Percentiles rank a stretch among this genome's conserved stretches.
Evolutionary conservation across 2,329 filamentous ascomycete genomes (phyloP).

Genomic region (Tolypocladium paradoxum): DNA sequence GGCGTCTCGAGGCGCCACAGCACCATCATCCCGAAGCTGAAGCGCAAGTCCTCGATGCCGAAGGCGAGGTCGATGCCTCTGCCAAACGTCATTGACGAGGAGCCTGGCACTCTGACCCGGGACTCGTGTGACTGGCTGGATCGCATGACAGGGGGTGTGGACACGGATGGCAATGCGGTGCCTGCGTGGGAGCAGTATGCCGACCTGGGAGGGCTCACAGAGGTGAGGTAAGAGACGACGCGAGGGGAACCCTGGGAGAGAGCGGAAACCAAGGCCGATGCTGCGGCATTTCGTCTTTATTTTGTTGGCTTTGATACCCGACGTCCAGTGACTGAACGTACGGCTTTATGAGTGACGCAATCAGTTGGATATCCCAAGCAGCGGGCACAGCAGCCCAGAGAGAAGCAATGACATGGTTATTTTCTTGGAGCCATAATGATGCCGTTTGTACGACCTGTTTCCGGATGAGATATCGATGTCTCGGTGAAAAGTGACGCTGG

Average conservation of each 20-base stretch:
- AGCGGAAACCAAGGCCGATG: neutral
- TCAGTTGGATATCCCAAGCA: neutral
- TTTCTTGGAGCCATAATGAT: neutral
- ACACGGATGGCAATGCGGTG: constrained; percentile 13
- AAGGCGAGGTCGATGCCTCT: constrained; percentile 7
- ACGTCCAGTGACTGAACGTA: constrained; percentile 4
- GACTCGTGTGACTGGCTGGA: constrained; percentile 27
- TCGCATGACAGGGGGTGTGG: constrained; percentile 7
- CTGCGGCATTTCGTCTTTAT: neutral
- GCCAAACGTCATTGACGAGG: constrained; percentile 12
- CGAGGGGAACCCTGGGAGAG: neutral
- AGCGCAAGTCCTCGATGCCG: constrained; percentile 10
- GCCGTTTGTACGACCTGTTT: neutral
- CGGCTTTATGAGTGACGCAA: neutral
- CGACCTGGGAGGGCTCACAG: constrained; percentile 33
- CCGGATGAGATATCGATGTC: too few species aligned
- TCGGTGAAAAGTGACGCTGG: too few species aligned
- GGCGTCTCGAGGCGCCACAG: constrained; percentile 11
- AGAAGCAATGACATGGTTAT: neutral
- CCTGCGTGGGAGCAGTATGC: constrained; percentile 36
- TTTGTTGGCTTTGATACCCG: constrained; percentile 7
- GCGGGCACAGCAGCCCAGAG: neutral
- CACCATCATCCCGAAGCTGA: constrained; percentile 12
- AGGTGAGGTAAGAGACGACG: constrained; percentile 15
- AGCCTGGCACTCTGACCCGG: constrained; percentile 13